phyloP scores from a whole-genome alignment of 78 protist species.

The Guillardia theta region DNA sequence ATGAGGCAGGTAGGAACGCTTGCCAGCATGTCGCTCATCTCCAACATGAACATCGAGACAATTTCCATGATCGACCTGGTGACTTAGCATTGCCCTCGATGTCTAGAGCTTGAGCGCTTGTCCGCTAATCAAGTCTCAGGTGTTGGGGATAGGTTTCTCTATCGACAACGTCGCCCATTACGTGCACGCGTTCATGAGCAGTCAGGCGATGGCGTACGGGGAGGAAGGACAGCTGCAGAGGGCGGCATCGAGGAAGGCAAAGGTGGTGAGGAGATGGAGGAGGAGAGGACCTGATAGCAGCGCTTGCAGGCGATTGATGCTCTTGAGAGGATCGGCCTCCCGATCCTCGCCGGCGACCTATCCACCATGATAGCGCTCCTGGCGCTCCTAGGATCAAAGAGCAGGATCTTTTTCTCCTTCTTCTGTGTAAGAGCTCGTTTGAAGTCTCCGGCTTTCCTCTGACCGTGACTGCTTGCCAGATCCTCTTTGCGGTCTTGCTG shows the following conservation, averaged over 20 bases:
- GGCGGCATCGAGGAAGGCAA: too few species aligned
- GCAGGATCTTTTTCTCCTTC: not conserved
- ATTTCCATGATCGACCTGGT: not conserved
- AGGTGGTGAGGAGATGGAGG: too few species aligned
- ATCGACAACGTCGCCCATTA: not conserved
- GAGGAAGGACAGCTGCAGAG: not conserved
- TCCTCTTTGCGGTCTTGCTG: not conserved
- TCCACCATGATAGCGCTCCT: not conserved
- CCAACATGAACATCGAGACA: not conserved
- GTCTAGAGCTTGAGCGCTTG: too few species aligned
- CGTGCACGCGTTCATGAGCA: not conserved
- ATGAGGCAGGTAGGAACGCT: not conserved
- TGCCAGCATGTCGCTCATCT: not conserved
- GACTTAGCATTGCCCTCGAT: too few species aligned
- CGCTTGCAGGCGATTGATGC: too few species aligned
- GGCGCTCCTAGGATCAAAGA: not conserved
- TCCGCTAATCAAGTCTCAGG: too few species aligned
- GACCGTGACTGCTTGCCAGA: too few species aligned
- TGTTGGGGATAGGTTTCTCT: not conserved
- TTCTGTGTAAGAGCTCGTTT: too few species aligned
- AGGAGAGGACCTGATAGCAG: too few species aligned
- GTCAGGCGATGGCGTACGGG: not conserved
- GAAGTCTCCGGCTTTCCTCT: too few species aligned
- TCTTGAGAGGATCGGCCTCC: not conserved
- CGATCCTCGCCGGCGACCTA: not conserved